These are phyloP conservation scores for Didymella keratinophila DNA, from an alignment of 2,329 filamentous ascomycete genomes.

Conservation along the genomic window DNA sequence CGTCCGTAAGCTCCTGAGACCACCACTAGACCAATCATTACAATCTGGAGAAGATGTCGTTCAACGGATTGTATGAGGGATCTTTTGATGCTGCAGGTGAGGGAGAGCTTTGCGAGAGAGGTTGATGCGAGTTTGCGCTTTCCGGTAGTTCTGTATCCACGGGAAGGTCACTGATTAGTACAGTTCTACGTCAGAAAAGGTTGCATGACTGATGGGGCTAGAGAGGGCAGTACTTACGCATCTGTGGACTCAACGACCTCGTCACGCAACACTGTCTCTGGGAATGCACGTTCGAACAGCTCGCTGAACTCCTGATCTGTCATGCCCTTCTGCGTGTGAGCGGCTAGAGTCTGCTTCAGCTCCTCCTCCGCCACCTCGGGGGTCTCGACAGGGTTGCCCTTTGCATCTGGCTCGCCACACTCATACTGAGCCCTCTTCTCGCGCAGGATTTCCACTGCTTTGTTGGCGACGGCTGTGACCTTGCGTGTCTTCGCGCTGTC, in stretches of 20 bases:
- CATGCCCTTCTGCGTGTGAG: slow-evolving; percentile 82
- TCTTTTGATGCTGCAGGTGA: slow-evolving; percentile 81
- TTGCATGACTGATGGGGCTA: slow-evolving; percentile 32
- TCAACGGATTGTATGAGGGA: slow-evolving; percentile 81
- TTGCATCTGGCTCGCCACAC: slow-evolving; percentile 77
- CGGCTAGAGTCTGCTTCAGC: slow-evolving; percentile 77
- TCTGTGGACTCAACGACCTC: slow-evolving; percentile 65
- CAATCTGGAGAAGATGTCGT: slow-evolving; percentile 87
- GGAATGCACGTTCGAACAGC: slow-evolving; percentile 77
- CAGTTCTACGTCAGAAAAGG: slow-evolving; percentile 39
- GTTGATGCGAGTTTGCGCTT: slow-evolving; percentile 76
- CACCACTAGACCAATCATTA: slow-evolving; percentile 62
- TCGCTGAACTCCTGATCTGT: slow-evolving; percentile 90
- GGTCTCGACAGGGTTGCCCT: slow-evolving; percentile 65
- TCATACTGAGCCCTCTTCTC: slow-evolving; percentile 88
- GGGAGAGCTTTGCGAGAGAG: slow-evolving; percentile 89
- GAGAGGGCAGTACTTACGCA: slow-evolving; percentile 60
- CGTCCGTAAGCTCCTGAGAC: slow-evolving; percentile 66
- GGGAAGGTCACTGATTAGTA: slow-evolving; percentile 88
- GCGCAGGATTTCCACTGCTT: slow-evolving; percentile 84
- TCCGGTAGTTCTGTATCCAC: slow-evolving; percentile 75
- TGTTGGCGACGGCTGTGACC: slow-evolving; percentile 86
- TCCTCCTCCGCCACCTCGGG: slow-evolving; percentile 74
- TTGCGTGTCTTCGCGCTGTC: slow-evolving; percentile 91
- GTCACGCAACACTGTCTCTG: slow-evolving; percentile 71